Percentiles rank a stretch among this genome's conserved stretches.
phyloP scores from a whole-genome alignment of 73 alveolate genomes.

The Stentor roeselii region DNA sequence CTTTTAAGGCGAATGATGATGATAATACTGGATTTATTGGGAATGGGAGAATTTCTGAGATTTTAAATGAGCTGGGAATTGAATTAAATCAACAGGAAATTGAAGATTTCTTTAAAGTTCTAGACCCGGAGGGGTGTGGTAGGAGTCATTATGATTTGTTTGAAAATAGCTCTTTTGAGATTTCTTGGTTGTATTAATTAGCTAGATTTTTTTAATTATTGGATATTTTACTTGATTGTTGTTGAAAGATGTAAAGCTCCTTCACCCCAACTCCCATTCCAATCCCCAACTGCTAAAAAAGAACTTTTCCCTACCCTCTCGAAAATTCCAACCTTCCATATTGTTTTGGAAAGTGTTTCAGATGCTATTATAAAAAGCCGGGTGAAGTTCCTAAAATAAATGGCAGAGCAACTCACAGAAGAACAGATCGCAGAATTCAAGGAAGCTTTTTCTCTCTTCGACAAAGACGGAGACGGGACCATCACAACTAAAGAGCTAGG shows the following conservation, averaged over 20 bases:
- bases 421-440: slow-evolving; percentile 92
- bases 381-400: slow-evolving; percentile 13
- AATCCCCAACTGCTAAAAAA: not conserved
- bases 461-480: slow-evolving; percentile 96
- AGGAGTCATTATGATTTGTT: not conserved
- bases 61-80: not conserved
- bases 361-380: not conserved
- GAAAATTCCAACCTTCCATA: not conserved
- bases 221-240: not conserved
- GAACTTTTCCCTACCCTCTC: not conserved
- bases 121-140: no score
- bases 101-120: no score
- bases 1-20: not conserved
- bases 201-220: not conserved
- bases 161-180: not conserved
- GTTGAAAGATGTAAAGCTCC: no score
- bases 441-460: slow-evolving; percentile 96
- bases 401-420: slow-evolving; percentile 81
- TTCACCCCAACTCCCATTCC: not conserved
- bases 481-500: slow-evolving; percentile 95
- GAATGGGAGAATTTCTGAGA: not conserved
- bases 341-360: slow-evolving; percentile 19
- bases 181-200: not conserved
- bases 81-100: not conserved
- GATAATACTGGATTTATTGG: not conserved